phyloP scores from a whole-genome alignment of 1,284 basidiomycete genomes.

The Vanrija sp. region DNA sequence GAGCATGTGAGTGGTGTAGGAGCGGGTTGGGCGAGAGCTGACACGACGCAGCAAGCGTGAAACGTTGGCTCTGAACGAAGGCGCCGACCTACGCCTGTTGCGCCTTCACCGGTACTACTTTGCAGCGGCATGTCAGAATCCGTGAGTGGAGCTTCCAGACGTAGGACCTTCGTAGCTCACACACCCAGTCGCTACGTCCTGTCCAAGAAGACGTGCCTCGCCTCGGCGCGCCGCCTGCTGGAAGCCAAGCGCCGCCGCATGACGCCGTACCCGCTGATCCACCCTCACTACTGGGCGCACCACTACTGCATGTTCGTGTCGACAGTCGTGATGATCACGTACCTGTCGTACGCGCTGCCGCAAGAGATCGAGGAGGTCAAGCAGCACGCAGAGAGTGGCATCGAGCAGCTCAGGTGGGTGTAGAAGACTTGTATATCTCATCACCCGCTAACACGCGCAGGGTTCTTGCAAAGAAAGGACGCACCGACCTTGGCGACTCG shows the following conservation, averaged over 20 bases:
- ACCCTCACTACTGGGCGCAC: slow-evolving; percentile 18
- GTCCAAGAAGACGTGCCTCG: slow-evolving; percentile 18
- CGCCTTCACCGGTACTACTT: slow-evolving; percentile 26
- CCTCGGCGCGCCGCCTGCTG: slow-evolving; percentile 13
- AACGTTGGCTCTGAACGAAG: slow-evolving; percentile 19
- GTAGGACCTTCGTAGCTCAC: neutral
- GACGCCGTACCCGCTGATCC: neutral
- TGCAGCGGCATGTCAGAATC: slow-evolving; percentile 21
- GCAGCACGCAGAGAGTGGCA: slow-evolving; percentile 8
- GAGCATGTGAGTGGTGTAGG: slow-evolving; percentile 8
- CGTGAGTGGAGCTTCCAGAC: slow-evolving; percentile 6
- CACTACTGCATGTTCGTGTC: slow-evolving; percentile 17
- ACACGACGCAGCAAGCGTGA: slow-evolving; percentile 14
- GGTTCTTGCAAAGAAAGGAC: neutral
- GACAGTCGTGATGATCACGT: slow-evolving; percentile 16
- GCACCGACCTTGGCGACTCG: slow-evolving; percentile 14
- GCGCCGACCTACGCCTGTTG: slow-evolving; percentile 23
- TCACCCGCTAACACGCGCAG: neutral
- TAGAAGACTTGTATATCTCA: too few relatives aligned
- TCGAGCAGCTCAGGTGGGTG: slow-evolving; percentile 8
- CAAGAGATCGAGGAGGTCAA: slow-evolving; percentile 17
- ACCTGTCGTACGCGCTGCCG: slow-evolving; percentile 17
- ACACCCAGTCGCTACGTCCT: slow-evolving; percentile 13
- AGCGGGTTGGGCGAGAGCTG: neutral
- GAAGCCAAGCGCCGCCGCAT: neutral